These are phyloP conservation scores for Sporobolus alterniflorus DNA, from an alignment of 202 grass and related monocot species.

Conservation along the genomic window DNA sequence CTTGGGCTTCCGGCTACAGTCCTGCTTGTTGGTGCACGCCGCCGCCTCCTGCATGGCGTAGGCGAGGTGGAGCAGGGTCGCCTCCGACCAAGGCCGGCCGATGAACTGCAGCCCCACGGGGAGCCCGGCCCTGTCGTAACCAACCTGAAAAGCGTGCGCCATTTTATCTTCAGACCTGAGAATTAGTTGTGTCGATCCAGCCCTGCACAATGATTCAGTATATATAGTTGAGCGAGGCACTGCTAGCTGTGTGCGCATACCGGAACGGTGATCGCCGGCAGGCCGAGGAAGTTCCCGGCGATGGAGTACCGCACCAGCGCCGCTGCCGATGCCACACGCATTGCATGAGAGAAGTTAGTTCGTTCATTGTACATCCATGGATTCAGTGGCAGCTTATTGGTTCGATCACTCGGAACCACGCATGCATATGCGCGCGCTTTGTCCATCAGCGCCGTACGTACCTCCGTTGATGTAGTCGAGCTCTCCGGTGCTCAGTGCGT, in stretches of 20 bases:
- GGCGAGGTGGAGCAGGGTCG: constrained; percentile 81
- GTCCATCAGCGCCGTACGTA: constrained; percentile 11
- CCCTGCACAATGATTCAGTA: neutral
- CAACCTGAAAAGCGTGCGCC: constrained; percentile 38
- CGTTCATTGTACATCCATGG: neutral
- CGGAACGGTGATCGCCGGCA: constrained; percentile 73
- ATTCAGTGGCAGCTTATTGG: neutral
- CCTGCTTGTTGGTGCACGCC: constrained; percentile 50
- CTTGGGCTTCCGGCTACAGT: constrained; percentile 53
- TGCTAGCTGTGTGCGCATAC: constrained; percentile 13
- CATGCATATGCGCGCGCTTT: too few relatives aligned
- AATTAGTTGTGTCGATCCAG: too few relatives aligned
- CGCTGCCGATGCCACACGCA: constrained; percentile 46
- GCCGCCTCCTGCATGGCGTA: constrained; percentile 60
- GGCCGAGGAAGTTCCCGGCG: constrained; percentile 84
- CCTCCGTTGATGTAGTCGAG: constrained; percentile 94
- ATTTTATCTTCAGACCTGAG: too few relatives aligned
- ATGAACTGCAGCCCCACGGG: constrained; percentile 90
- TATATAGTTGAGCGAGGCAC: neutral
- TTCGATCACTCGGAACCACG: too few relatives aligned
- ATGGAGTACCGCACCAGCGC: constrained; percentile 83
- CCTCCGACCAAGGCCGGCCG: constrained; percentile 89
- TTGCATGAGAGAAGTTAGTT: neutral
- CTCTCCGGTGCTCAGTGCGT: constrained; percentile 62
- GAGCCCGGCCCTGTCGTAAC: constrained; percentile 66